Percentiles rank a stretch among this genome's conserved stretches.
phyloP scores from a whole-genome alignment of 1,139 yeast species.

The Blastobotrys aristatus region DNA sequence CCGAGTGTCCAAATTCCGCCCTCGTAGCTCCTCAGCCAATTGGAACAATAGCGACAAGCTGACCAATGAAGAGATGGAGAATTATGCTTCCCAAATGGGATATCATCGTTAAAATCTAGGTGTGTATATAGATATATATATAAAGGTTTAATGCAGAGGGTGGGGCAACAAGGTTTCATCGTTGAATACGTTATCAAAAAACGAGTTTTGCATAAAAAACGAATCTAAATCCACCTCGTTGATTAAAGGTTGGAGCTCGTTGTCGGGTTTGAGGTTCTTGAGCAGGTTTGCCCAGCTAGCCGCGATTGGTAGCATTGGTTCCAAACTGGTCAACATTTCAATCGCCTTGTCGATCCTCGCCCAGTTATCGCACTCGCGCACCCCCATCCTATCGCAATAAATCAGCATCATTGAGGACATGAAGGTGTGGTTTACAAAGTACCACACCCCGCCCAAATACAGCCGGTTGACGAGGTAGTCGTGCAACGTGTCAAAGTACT shows the following conservation, averaged over 20 bases:
- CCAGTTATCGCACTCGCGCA: background rate
- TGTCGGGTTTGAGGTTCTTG: background rate
- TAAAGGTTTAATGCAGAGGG: too few relatives aligned
- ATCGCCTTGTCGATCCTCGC: conserved; percentile 9
- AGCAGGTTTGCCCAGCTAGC: conserved; percentile 15
- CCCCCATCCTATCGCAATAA: conserved; percentile 13
- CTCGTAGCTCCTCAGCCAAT: conserved; percentile 56
- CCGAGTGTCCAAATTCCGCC: conserved; percentile 44
- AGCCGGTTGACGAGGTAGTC: conserved; percentile 1
- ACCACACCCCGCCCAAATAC: conserved; percentile 12
- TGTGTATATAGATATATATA: too few relatives aligned
- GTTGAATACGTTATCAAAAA: background rate
- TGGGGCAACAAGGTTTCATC: too few relatives aligned
- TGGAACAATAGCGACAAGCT: conserved; percentile 47
- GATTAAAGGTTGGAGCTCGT: too few relatives aligned
- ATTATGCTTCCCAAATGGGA: conserved; percentile 53
- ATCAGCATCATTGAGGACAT: conserved; percentile 14
- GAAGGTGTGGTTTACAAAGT: conserved; percentile 15
- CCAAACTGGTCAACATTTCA: conserved; percentile 9
- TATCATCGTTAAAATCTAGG: conserved; percentile 23
- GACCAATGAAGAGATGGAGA: conserved; percentile 44
- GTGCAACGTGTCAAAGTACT: conserved; percentile 8
- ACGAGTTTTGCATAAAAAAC: background rate
- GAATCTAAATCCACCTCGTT: background rate
- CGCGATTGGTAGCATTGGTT: conserved; percentile 10